These are phyloP conservation scores for Tremella yokohamensis DNA, from an alignment of 768 basidiomycete genomes.

Conservation along the genomic window DNA sequence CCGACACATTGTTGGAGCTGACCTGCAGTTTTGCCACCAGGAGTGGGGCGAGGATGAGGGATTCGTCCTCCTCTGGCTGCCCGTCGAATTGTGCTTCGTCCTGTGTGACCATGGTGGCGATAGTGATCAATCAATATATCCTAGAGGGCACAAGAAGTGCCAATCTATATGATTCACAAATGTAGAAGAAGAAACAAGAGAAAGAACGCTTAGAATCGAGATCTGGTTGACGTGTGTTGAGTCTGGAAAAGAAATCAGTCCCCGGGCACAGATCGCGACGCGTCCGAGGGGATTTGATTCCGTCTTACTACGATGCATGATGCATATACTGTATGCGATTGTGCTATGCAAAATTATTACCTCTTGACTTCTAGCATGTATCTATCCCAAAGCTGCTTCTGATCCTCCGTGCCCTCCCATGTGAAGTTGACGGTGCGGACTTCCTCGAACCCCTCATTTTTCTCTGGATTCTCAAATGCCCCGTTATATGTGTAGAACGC, in stretches of 20 bases:
- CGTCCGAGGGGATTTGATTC: slow-evolving; percentile 6
- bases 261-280: slow-evolving; percentile 7
- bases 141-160: background rate
- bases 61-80: slow-evolving; percentile 56
- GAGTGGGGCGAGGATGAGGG: slow-evolving; percentile 70
- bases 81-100: slow-evolving; percentile 40
- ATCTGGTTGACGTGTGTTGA: background rate
- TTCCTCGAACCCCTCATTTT: slow-evolving; percentile 71
- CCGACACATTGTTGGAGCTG: background rate
- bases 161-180: too few relatives aligned
- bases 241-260: slow-evolving; percentile 12
- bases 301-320: slow-evolving; percentile 1
- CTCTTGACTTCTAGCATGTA: slow-evolving; percentile 58
- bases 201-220: background rate
- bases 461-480: slow-evolving; percentile 60
- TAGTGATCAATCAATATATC: too few relatives aligned
- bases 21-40: slow-evolving; percentile 67
- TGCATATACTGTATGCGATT: background rate
- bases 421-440: slow-evolving; percentile 74
- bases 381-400: slow-evolving; percentile 70
- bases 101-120: slow-evolving; percentile 27
- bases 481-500: slow-evolving; percentile 43
- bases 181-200: background rate
- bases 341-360: background rate
- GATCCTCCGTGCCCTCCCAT: slow-evolving; percentile 72